Base-by-base conservation (phyloP, 306 rosid genomes). In the Trichosanthes cucumerina region DNA sequence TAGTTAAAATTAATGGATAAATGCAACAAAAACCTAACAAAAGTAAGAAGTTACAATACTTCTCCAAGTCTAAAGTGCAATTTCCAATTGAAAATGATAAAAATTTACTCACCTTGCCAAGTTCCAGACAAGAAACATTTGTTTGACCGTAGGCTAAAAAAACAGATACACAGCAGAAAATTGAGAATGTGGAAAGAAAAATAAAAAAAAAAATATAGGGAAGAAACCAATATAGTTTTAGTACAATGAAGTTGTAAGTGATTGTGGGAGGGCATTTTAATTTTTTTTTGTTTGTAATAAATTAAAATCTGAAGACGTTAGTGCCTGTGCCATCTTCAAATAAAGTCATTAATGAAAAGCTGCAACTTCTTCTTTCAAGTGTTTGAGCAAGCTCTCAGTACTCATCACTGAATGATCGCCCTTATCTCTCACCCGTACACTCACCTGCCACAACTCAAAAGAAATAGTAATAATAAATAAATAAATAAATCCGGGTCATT, bases 371-470 rank as follows among this genome's bases (percentile, higher is more conserved):
- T 85, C 88, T 84, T 81, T 79, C 80, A 95, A 94, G 78, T 81
- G 93, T 65, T 71, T 44, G 81, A 94, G 94, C 50, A 94, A 82
- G 53, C 78, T 64, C 76, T 92, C 98, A 21, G 87, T 85, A 57
- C 86, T 88, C 95, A 82, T 89, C 26, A 86, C 93, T 0, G 83
- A 74, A 71, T 88, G 92, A 64, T 91, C 96, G 26, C 79, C 88
- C 72, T 81, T 81, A 75, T 91, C 97, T 84, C 98, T 88, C 56
- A 92, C 91, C 9, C 97, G 88, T 69, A 92, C 96, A 72, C 98
- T 95, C 83, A 95, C 97, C 98, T 95, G 96, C 73, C 87, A 83
- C 76, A 80, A 78, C 6, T 73, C 78, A 19, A 62, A 3, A 57
- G 10, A 9, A 57, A 3, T 39, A 57, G 0, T 39, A 12, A 28